These are phyloP conservation scores for Umbellularia californica DNA, from an alignment of 164 flowering plant species.

Conservation along the genomic window DNA sequence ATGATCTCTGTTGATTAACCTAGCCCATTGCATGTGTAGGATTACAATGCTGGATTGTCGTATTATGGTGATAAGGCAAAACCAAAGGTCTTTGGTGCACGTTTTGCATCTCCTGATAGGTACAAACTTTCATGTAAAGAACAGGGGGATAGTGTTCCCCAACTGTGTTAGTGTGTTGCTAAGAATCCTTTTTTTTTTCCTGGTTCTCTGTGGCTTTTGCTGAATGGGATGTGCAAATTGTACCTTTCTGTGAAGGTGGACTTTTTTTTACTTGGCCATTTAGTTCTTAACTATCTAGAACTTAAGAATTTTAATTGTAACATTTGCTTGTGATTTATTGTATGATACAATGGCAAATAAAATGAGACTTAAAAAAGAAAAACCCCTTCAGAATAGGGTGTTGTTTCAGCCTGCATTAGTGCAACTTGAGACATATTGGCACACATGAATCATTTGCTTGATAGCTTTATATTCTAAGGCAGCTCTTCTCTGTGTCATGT, in stretches of 20 bases:
- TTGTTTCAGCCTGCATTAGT: not conserved
- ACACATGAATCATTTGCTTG: not conserved
- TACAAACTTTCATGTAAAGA: constrained; percentile 23
- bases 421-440: not conserved
- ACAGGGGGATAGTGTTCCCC: too few relatives aligned
- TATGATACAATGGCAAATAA: not conserved
- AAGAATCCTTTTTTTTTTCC: not conserved
- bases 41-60: constrained; percentile 76
- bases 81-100: constrained; percentile 83
- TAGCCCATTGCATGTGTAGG: constrained; percentile 34
- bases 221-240: not conserved
- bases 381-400: not conserved
- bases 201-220: not conserved
- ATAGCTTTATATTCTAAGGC: not conserved
- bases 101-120: constrained; percentile 95
- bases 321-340: too few relatives aligned
- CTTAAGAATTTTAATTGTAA: not conserved
- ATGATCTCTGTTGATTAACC: not conserved
- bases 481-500: not conserved
- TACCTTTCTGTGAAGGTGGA: not conserved
- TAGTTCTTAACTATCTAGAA: not conserved
- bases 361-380: not conserved
- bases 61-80: constrained; percentile 93
- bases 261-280: not conserved
- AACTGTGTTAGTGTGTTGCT: not conserved